These are phyloP conservation scores for Ascobolus immersus DNA, from an alignment of 495 filamentous ascomycete genomes.

Conservation along the genomic window DNA sequence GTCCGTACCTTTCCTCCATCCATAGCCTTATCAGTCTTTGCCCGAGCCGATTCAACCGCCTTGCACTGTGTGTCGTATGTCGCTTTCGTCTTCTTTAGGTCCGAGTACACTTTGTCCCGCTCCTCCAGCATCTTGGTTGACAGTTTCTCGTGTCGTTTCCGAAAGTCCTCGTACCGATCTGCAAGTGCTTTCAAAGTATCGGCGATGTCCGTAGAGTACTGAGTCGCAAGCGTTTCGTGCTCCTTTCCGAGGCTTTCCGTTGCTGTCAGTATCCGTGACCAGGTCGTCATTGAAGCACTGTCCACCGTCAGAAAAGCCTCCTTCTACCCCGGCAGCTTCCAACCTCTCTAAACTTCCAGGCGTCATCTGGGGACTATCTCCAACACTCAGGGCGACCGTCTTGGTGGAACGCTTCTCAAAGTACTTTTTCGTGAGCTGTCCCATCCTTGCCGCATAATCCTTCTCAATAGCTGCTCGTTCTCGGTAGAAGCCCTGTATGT, in stretches of 20 bases:
- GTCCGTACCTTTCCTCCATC: constrained; percentile 39
- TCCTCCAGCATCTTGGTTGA: constrained; percentile 72
- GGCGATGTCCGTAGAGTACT: constrained; percentile 51
- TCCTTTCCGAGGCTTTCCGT: constrained; percentile 71
- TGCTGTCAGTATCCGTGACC: constrained; percentile 76
- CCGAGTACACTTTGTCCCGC: constrained; percentile 53
- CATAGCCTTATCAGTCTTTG: constrained; percentile 74
- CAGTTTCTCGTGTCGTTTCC: constrained; percentile 76
- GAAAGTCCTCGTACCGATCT: constrained; percentile 62
- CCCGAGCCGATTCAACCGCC: constrained; percentile 79
- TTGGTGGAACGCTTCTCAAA: constrained; percentile 90
- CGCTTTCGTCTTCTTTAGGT: constrained; percentile 70
- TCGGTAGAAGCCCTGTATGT: constrained; percentile 90
- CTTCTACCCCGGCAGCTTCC: background rate
- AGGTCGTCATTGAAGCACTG: constrained; percentile 81
- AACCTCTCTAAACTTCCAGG: constrained; percentile 81
- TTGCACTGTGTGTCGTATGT: constrained; percentile 86
- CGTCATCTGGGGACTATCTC: constrained; percentile 76
- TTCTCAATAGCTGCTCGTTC: constrained; percentile 86
- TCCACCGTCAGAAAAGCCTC: constrained; percentile 3
- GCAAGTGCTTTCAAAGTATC: constrained; percentile 54
- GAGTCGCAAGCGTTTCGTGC: constrained; percentile 57
- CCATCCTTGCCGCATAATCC: constrained; percentile 76
- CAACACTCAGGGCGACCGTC: constrained; percentile 67
- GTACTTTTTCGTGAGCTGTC: constrained; percentile 72